These are phyloP conservation scores for Coemansia sp. DNA, from an alignment of 192 early-diverging fungal genomes.

Conservation along the genomic window DNA sequence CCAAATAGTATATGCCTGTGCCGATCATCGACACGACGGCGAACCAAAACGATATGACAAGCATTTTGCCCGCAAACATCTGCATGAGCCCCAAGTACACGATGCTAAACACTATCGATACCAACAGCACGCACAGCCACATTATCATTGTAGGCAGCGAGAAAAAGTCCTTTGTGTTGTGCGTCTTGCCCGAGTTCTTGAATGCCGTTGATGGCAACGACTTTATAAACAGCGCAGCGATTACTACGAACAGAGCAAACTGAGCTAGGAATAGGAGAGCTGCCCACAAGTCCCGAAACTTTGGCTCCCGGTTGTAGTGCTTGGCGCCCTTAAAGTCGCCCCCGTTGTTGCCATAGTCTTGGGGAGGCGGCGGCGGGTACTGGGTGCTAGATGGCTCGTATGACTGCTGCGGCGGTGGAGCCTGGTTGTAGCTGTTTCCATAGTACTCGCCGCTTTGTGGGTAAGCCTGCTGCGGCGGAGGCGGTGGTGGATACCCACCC, in stretches of 20 bases:
- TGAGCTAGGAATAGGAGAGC: constrained; percentile 45
- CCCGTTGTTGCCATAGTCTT: constrained; percentile 7
- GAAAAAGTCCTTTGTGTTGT: constrained; percentile 42
- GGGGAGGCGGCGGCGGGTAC: constrained; percentile 10
- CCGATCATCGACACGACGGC: constrained; percentile 56
- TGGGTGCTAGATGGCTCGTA: constrained; percentile 22
- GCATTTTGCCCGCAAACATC: constrained; percentile 55
- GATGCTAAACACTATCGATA: constrained; percentile 57
- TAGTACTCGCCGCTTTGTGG: constrained; percentile 9
- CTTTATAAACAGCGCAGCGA: constrained; percentile 42
- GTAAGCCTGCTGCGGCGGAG: constrained; percentile 17
- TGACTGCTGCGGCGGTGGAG: constrained; percentile 16
- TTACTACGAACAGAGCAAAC: constrained; percentile 49
- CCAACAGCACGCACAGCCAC: constrained; percentile 48
- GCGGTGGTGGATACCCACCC: constrained; percentile 14
- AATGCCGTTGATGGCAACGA: constrained; percentile 47
- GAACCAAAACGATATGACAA: constrained; percentile 57
- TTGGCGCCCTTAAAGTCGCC: constrained; percentile 42
- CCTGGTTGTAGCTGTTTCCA: constrained; percentile 12
- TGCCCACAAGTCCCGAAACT: constrained; percentile 55
- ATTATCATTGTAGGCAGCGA: constrained; percentile 55
- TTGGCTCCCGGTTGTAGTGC: constrained; percentile 50
- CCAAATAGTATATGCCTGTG: constrained; percentile 56
- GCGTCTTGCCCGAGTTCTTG: constrained; percentile 28
- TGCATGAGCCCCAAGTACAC: constrained; percentile 58